Evolutionary conservation across 73 alveolate genomes (phyloP).

Genomic region (Paramecium sonneborni): DNA sequence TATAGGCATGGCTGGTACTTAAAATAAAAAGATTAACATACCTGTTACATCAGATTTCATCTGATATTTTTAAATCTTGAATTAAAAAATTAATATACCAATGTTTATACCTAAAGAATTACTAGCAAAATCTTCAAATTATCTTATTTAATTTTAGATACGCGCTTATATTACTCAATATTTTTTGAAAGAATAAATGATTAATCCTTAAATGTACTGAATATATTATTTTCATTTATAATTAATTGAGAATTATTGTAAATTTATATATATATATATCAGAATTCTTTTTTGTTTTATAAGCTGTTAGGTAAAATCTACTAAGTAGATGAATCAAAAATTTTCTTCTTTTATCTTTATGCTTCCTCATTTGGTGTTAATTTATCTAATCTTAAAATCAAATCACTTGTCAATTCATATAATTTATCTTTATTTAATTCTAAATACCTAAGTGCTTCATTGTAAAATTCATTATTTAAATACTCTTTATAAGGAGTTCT

Average conservation of each 20-base stretch:
- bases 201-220: neutral
- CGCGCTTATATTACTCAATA: neutral
- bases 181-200: neutral
- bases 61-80: constrained; percentile 16
- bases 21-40: neutral
- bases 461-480: neutral
- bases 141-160: neutral
- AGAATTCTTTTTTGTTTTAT: neutral
- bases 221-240: neutral
- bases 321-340: constrained; percentile 1
- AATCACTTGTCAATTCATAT: constrained; percentile 5
- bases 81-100: constrained; percentile 14
- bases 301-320: constrained; percentile 1
- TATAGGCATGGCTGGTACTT: neutral
- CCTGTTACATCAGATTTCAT: constrained; percentile 35
- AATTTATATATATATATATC: neutral
- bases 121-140: neutral
- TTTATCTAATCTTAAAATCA: neutral
- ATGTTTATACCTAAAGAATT: neutral
- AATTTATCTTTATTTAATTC: neutral
- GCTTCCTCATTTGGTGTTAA: neutral
- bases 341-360: neutral
- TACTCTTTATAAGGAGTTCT: neutral
- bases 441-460: neutral
- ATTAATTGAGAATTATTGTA: neutral